phyloP scores from a whole-genome alignment of 2,329 filamentous ascomycete genomes.

The Clonostachys solani region DNA sequence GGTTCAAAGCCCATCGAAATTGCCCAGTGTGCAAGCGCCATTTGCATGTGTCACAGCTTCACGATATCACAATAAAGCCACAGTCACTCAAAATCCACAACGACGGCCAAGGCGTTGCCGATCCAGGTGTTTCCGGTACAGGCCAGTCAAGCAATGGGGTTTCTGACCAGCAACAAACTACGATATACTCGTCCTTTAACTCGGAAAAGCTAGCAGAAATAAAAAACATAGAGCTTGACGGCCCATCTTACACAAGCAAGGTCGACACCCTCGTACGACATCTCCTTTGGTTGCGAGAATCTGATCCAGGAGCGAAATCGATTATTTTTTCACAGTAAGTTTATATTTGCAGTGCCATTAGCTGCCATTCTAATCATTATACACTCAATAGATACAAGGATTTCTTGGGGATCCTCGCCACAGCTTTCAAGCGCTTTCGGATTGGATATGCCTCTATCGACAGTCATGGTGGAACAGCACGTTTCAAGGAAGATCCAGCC shows the following conservation, averaged over 20 bases:
- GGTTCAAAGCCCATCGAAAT: constrained; percentile 70
- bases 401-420: constrained; percentile 70
- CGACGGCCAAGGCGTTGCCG: constrained; percentile 6
- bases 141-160: constrained; percentile 1
- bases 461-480: constrained; percentile 62
- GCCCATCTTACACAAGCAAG: constrained; percentile 80
- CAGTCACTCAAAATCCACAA: constrained; percentile 63
- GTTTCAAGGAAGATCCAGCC: constrained; percentile 70
- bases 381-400: constrained; percentile 52
- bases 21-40: constrained; percentile 82
- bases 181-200: constrained; percentile 77
- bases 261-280: constrained; percentile 81
- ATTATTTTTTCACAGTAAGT: constrained; percentile 84
- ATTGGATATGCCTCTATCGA: constrained; percentile 74
- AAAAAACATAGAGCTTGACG: constrained; percentile 71
- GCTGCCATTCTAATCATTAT: too few species aligned
- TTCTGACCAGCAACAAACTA: constrained; percentile 21
- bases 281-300: constrained; percentile 76
- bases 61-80: constrained; percentile 81
- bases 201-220: constrained; percentile 71
- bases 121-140: not conserved
- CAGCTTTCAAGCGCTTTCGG: constrained; percentile 65
- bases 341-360: not conserved
- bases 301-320: constrained; percentile 83
- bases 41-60: constrained; percentile 64